These are phyloP conservation scores for Spathaspora boniae DNA, from an alignment of 805 yeast genomes.

Conservation along the genomic window DNA sequence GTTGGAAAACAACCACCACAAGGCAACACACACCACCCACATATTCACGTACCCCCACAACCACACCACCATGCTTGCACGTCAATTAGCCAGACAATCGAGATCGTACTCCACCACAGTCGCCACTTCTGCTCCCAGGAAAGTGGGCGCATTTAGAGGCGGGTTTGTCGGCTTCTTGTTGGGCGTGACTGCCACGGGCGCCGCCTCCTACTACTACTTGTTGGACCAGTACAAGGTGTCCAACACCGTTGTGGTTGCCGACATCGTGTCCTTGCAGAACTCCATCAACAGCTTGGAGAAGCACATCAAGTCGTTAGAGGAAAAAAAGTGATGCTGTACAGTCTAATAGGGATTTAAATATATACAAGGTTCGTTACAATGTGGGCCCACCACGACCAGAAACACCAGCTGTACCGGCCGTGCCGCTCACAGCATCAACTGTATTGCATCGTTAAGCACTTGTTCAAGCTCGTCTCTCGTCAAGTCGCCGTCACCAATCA, in stretches of 20 bases:
- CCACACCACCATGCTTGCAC: constrained; percentile 6
- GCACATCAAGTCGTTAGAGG: constrained; percentile 62
- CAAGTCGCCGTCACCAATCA: constrained; percentile 11
- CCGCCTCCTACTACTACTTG: constrained; percentile 72
- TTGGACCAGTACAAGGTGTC: constrained; percentile 74
- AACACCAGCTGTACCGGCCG: neutral
- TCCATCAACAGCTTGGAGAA: constrained; percentile 65
- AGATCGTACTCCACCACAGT: constrained; percentile 21
- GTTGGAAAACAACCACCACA: constrained; percentile 2
- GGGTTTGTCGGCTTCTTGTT: constrained; percentile 72
- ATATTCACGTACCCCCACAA: neutral
- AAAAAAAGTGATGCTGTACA: constrained; percentile 6
- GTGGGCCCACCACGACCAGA: neutral
- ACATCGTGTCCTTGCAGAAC: constrained; percentile 66
- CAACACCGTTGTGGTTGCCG: constrained; percentile 69
- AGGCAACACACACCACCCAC: too few species aligned
- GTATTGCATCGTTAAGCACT: constrained; percentile 21
- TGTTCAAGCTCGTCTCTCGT: constrained; percentile 16
- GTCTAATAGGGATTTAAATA: neutral
- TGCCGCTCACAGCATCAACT: neutral
- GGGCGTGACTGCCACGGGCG: constrained; percentile 74
- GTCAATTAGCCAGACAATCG: constrained; percentile 16
- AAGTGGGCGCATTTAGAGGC: constrained; percentile 41
- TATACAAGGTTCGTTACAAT: constrained; percentile 2
- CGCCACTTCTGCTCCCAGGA: constrained; percentile 24